Evolutionary conservation across 768 basidiomycete species (phyloP).

Genomic region (Polyporus arcularius): DNA sequence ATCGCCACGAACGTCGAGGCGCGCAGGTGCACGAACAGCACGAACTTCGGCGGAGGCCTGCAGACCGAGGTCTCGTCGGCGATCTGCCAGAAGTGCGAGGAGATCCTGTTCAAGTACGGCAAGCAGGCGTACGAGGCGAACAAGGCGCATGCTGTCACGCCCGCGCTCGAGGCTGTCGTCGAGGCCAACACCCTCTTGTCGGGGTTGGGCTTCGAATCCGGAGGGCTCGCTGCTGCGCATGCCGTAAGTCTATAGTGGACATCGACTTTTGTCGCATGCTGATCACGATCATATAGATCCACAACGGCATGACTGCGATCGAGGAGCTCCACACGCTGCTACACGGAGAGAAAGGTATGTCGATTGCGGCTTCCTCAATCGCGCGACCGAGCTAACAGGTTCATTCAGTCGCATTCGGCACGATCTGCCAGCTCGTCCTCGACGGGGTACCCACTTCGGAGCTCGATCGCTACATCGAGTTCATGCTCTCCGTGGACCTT

Average conservation of each 20-base stretch:
- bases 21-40: constrained; percentile 23
- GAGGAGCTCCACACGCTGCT: constrained; percentile 29
- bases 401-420: constrained; percentile 31
- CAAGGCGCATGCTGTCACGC: constrained; percentile 29
- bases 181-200: constrained; percentile 35
- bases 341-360: constrained; percentile 33
- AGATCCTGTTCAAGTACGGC: constrained; percentile 34
- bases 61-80: constrained; percentile 32
- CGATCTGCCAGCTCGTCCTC: constrained; percentile 32
- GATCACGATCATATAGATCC: constrained; percentile 22
- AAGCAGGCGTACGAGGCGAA: constrained; percentile 34
- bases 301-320: constrained; percentile 34
- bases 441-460: constrained; percentile 24
- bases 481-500: constrained; percentile 33
- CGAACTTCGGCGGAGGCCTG: constrained; percentile 32
- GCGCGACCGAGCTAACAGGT: not conserved
- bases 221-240: constrained; percentile 34
- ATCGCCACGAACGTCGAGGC: constrained; percentile 36
- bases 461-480: constrained; percentile 31
- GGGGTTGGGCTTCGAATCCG: constrained; percentile 34
- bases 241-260: constrained; percentile 24
- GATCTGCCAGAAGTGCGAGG: constrained; percentile 34
- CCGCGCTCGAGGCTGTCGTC: constrained; percentile 34
- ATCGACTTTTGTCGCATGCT: not conserved
- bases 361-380: not conserved